Base-by-base conservation (phyloP, 2,329 filamentous ascomycete genomes). In the Pseudodiploospora longispora region DNA sequence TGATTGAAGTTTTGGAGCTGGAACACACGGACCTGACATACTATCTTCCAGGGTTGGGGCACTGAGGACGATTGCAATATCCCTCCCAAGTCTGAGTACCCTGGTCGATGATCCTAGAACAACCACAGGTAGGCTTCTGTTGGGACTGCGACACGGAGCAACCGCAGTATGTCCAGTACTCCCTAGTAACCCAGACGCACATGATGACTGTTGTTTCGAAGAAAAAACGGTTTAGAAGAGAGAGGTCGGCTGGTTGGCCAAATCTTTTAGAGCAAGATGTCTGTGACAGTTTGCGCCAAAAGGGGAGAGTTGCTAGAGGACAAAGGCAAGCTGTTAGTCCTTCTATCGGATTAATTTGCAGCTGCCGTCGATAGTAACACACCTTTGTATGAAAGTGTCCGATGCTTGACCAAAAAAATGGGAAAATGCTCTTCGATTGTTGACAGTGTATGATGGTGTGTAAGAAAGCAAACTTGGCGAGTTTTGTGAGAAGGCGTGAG, bases 151-250 rank as follows among this genome's bases (percentile, higher is more conserved):
- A 30, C n/a, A 47, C 42, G 30, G 49, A 51, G 56, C 62, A 65
- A 41, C 61, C 61, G 47, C 62, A 65, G 39, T 40, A 38, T 36
- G 56, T 55, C 59, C 57, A 65, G 48, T 43, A 40, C 47, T 64
- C 52, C 35, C 56, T 59, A 19, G 55, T 56, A 30, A 53, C 51
- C 60, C 62, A 65, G 50, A 55, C 42, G 50, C 63, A 65, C 63
- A 65, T 65, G 46, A 10, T 62, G 52, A 36, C 36, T 38, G 19
- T 36, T 34, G 35, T 10, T 42, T 37, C 27, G 40, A 31, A 30
- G 46, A 46, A 19, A 19, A 19, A 19, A 19, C 38, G 5, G 35
- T 47, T 30, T 30, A 36, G 38, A 33, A 28, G 8, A 10, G 10
- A n/a, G 37, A 34, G 29, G 9, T 31, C 32, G 30, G 30, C 10